These are phyloP conservation scores for Aquilaria yunnanensis DNA, from an alignment of 345 rosid species.

Conservation along the genomic window DNA sequence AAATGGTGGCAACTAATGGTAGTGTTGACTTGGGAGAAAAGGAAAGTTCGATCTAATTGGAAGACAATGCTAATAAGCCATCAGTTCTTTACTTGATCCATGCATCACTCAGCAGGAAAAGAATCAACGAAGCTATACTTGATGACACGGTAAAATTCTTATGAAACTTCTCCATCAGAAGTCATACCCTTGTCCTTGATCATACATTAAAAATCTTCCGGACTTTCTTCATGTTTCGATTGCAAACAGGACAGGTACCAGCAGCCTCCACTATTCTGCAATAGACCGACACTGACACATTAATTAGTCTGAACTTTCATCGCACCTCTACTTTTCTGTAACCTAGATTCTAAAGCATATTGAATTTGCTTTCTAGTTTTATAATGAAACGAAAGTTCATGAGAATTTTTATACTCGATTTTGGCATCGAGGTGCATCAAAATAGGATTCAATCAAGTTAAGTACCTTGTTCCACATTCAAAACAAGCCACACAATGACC, in stretches of 20 bases:
- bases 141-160: no score
- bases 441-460: neutral
- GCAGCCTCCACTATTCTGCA: slow-evolving; percentile 74
- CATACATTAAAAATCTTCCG: slow-evolving; percentile 49
- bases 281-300: neutral
- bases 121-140: no score
- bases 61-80: no score
- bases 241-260: slow-evolving; percentile 73
- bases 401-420: neutral
- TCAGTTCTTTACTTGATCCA: no score
- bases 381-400: neutral
- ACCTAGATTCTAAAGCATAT: neutral
- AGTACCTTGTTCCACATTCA: slow-evolving; percentile 78
- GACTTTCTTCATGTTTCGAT: slow-evolving; percentile 76
- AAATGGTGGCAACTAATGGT: no score
- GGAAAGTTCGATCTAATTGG: no score
- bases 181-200: no score
- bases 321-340: neutral
- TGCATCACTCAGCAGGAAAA: no score
- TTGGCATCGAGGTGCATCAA: neutral
- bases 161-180: no score
- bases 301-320: neutral
- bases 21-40: no score
- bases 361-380: no score
- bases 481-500: slow-evolving; percentile 89